These are phyloP conservation scores for Podaxis sp. DNA, from an alignment of 768 basidiomycete species.

Conservation along the genomic window DNA sequence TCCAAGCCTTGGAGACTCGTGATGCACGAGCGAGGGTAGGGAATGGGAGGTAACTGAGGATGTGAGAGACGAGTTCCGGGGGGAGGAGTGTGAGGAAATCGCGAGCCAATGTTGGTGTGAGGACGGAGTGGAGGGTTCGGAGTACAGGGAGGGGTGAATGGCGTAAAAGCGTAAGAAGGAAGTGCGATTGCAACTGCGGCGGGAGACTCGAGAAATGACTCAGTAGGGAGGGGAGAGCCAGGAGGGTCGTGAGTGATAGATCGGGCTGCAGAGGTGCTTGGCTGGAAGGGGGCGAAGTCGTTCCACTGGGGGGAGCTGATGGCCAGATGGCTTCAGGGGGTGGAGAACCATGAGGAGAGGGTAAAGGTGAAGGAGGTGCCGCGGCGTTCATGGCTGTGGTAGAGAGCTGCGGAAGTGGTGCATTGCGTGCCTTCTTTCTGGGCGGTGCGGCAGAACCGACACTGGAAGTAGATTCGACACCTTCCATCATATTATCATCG, in stretches of 20 bases:
- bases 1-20: conserved; percentile 88
- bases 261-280: conserved; percentile 81
- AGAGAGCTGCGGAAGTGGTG: conserved; percentile 58
- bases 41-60: conserved; percentile 83
- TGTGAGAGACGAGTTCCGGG: conserved; percentile 86
- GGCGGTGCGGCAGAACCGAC: conserved; percentile 55
- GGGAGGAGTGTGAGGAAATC: conserved; percentile 94
- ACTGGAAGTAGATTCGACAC: conserved; percentile 42
- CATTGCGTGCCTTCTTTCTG: conserved; percentile 74
- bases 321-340: conserved; percentile 77
- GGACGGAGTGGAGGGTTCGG: conserved; percentile 83
- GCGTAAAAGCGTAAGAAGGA: conserved; percentile 88
- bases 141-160: conserved; percentile 91
- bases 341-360: conserved; percentile 84
- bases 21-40: conserved; percentile 83
- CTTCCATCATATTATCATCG: conserved; percentile 53
- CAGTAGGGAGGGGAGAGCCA: conserved; percentile 83
- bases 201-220: conserved; percentile 81
- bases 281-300: conserved; percentile 61
- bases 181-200: conserved; percentile 84
- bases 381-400: conserved; percentile 60
- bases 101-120: conserved; percentile 87
- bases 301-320: conserved; percentile 77
- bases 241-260: conserved; percentile 75
- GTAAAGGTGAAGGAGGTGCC: conserved; percentile 81